These are phyloP conservation scores for Hydrangea macrophylla DNA, from an alignment of 148 eudicot genomes.

Conservation along the genomic window DNA sequence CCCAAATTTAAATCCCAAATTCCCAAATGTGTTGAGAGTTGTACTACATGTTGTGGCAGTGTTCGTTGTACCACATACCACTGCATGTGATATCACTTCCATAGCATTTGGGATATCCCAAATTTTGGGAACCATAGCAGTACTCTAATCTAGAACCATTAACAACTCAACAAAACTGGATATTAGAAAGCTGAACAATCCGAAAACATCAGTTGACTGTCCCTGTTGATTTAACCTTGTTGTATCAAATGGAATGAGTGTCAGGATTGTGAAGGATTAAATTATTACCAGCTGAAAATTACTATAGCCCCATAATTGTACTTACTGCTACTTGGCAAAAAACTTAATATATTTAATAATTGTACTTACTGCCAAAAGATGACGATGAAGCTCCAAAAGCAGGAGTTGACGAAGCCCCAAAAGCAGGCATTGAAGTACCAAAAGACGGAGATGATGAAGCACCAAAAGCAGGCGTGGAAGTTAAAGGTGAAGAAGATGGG, in stretches of 20 bases:
- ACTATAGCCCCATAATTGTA: background rate
- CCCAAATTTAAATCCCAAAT: too few relatives aligned
- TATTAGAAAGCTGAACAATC: background rate
- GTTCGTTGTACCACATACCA: too few relatives aligned
- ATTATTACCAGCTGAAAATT: background rate
- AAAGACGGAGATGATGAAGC: conserved; percentile 74
- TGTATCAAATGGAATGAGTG: background rate
- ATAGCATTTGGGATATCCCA: too few relatives aligned
- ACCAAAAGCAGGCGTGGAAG: conserved; percentile 77
- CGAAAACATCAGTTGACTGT: background rate
- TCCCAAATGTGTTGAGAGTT: too few relatives aligned
- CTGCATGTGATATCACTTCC: too few relatives aligned
- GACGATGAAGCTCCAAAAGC: conserved; percentile 73
- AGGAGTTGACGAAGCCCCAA: conserved; percentile 61
- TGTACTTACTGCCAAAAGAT: conserved; percentile 64
- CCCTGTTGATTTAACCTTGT: background rate
- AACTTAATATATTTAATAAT: background rate
- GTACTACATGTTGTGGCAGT: too few relatives aligned
- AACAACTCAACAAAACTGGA: background rate
- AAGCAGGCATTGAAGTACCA: conserved; percentile 59
- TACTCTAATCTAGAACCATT: too few relatives aligned
- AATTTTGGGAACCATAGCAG: too few relatives aligned
- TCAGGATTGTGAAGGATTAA: background rate
- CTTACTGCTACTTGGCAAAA: conserved; percentile 78
- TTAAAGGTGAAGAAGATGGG: conserved; percentile 63